phyloP scores from a whole-genome alignment of 352 stramenopile genomes.

The Globisporangium recalcitrans region DNA sequence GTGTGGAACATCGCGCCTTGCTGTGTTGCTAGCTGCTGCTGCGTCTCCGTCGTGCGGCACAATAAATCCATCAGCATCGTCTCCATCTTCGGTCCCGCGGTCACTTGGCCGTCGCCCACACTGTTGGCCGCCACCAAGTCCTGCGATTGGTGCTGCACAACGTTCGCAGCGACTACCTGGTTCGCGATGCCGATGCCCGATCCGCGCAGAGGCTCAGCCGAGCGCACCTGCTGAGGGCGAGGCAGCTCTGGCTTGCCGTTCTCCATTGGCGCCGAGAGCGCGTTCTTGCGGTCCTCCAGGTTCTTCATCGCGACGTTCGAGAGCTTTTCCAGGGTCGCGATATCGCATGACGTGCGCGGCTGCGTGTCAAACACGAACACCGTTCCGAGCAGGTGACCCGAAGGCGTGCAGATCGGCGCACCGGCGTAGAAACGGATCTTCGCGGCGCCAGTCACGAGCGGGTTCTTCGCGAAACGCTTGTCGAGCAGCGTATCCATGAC shows the following conservation, averaged over 20 bases:
- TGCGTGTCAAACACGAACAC: conserved; percentile 88
- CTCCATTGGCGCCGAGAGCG: conserved; percentile 58
- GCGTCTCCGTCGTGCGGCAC: conserved; percentile 83
- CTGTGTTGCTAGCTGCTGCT: conserved; percentile 88
- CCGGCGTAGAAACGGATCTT: conserved; percentile 87
- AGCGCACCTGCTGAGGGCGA: conserved; percentile 23
- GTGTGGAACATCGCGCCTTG: conserved; percentile 89
- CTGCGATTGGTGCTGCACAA: conserved; percentile 47
- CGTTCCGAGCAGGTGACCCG: conserved; percentile 76
- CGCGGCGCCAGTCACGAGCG: conserved; percentile 71
- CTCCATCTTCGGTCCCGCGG: conserved; percentile 83
- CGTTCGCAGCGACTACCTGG: conserved; percentile 61
- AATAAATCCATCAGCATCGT: conserved; percentile 89
- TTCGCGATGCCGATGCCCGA: conserved; percentile 77
- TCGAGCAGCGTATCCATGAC: conserved; percentile 84
- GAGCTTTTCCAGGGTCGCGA: conserved; percentile 82
- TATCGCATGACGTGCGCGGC: conserved; percentile 78
- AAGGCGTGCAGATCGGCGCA: conserved; percentile 74
- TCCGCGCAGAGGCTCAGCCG: conserved; percentile 37
- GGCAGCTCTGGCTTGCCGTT: conserved; percentile 37
- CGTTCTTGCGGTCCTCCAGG: conserved; percentile 87
- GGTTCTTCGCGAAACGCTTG: conserved; percentile 85
- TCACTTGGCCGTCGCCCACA: conserved; percentile 78
- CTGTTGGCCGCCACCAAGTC: conserved; percentile 73
- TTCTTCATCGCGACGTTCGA: conserved; percentile 90